Evolutionary conservation across 2,329 filamentous ascomycete genomes (phyloP).

Genomic region (Mollisiaceae sp.): DNA sequence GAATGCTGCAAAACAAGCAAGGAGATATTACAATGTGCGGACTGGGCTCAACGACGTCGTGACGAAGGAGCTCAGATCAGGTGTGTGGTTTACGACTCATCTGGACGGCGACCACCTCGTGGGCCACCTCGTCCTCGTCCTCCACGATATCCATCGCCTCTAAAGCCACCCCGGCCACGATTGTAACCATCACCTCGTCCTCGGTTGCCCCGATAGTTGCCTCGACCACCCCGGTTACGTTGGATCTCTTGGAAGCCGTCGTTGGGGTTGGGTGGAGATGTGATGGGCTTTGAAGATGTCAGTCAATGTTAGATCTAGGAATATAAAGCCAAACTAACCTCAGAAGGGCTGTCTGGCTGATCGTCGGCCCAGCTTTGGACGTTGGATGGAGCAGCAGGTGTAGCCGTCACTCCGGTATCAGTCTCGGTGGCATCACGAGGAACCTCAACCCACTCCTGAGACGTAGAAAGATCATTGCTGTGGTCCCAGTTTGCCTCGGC

Average conservation of each 20-base stretch:
- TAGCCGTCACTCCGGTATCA: slow-evolving; percentile 66
- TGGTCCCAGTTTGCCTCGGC: slow-evolving; percentile 70
- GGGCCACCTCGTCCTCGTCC: slow-evolving; percentile 33
- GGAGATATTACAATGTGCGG: slow-evolving; percentile 35
- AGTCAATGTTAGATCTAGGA: slow-evolving; percentile 16
- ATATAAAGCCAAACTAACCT: slow-evolving; percentile 26
- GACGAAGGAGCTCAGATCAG: slow-evolving; percentile 11
- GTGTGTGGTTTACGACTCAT: slow-evolving; percentile 29
- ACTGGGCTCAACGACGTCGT: slow-evolving; percentile 14
- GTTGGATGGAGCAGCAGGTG: slow-evolving; percentile 57
- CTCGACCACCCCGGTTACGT: slow-evolving; percentile 57
- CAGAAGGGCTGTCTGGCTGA: slow-evolving; percentile 58
- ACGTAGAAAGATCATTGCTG: slow-evolving; percentile 42
- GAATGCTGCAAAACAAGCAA: slow-evolving; percentile 37
- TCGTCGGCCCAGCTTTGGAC: slow-evolving; percentile 84
- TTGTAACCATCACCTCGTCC: slow-evolving; percentile 53
- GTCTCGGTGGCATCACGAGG: slow-evolving; percentile 76
- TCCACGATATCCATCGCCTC: slow-evolving; percentile 47
- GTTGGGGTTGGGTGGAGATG: slow-evolving; percentile 49
- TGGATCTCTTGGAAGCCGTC: slow-evolving; percentile 79
- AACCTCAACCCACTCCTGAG: slow-evolving; percentile 59
- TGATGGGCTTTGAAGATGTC: slow-evolving; percentile 33
- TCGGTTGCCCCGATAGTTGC: slow-evolving; percentile 50
- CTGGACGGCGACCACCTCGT: slow-evolving; percentile 34
- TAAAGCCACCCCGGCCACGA: slow-evolving; percentile 47